Evolutionary conservation across 345 rosid species (phyloP).

Genomic region (Hibiscus tridactylites): DNA sequence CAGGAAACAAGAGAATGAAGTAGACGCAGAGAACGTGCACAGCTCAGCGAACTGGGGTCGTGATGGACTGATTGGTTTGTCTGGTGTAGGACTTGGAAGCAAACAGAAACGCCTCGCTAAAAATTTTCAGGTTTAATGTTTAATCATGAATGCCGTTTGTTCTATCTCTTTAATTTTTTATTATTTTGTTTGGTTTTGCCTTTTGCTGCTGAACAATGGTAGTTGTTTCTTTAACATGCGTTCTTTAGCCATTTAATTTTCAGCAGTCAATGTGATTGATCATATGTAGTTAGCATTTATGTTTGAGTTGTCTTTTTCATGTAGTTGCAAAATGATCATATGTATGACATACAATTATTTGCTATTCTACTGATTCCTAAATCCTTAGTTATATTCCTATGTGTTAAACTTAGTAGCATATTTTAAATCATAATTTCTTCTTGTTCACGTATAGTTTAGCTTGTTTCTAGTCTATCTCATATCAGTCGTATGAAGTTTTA

Average conservation of each 20-base stretch:
- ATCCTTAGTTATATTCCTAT: background rate
- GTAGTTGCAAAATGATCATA: background rate
- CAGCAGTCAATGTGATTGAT: background rate
- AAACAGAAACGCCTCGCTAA: constrained; percentile 74
- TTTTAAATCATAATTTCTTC: background rate
- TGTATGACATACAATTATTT: background rate
- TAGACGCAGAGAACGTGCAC: constrained; percentile 32
- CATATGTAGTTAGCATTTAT: too few species aligned
- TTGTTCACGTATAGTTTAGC: background rate
- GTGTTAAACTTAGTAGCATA: background rate
- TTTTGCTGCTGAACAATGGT: too few species aligned
- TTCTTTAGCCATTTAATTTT: background rate
- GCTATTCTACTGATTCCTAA: background rate
- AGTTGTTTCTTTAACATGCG: background rate
- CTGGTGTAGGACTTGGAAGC: constrained; percentile 56
- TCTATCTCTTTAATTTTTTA: background rate
- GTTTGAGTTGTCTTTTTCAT: background rate
- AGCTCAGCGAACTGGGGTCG: constrained; percentile 67
- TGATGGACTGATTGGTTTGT: constrained; percentile 71
- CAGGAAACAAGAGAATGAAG: constrained; percentile 44
- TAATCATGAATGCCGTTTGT: background rate
- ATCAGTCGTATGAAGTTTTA: too few species aligned
- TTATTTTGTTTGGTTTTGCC: background rate
- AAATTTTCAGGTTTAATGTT: constrained; percentile 54
- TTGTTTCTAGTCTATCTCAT: background rate